phyloP scores from a whole-genome alignment of 805 yeast genomes.

The Wickerhamomyces canadensis region DNA sequence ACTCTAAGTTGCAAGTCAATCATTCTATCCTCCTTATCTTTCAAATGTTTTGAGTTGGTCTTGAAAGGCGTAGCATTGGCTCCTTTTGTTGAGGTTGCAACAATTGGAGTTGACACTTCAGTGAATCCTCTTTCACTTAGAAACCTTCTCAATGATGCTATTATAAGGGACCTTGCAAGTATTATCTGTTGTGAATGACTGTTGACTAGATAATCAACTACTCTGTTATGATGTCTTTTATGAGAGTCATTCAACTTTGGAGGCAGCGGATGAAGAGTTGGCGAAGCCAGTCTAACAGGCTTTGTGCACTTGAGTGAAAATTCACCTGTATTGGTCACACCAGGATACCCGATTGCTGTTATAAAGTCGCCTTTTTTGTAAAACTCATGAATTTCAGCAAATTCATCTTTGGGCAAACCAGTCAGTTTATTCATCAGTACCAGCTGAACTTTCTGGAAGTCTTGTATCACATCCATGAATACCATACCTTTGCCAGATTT shows the following conservation, averaged over 20 bases:
- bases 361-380: slow-evolving; percentile 72
- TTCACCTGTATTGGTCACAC: slow-evolving; percentile 73
- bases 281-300: slow-evolving; percentile 53
- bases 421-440: slow-evolving; percentile 50
- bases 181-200: slow-evolving; percentile 41
- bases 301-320: slow-evolving; percentile 55
- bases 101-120: slow-evolving; percentile 87
- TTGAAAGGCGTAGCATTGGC: slow-evolving; percentile 89
- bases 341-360: slow-evolving; percentile 62
- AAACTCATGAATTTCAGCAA: slow-evolving; percentile 28
- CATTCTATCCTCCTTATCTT: slow-evolving; percentile 21
- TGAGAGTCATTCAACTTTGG: slow-evolving; percentile 50
- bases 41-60: slow-evolving; percentile 38
- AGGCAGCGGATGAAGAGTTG: slow-evolving; percentile 69
- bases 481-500: slow-evolving; percentile 63
- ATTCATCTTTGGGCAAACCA: slow-evolving; percentile 36
- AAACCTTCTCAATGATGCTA: slow-evolving; percentile 50
- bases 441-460: slow-evolving; percentile 51
- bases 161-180: slow-evolving; percentile 47
- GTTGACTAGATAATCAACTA: slow-evolving; percentile 67
- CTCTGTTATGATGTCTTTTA: slow-evolving; percentile 60
- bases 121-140: slow-evolving; percentile 51
- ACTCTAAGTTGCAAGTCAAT: slow-evolving; percentile 60
- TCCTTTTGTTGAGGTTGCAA: slow-evolving; percentile 72
- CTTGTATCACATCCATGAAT: slow-evolving; percentile 67